Percentiles rank a stretch among this genome's conserved stretches.
These are phyloP conservation scores for Casaregolazyma lundiana DNA, from an alignment of 1,139 yeast species.

Conservation along the genomic window DNA sequence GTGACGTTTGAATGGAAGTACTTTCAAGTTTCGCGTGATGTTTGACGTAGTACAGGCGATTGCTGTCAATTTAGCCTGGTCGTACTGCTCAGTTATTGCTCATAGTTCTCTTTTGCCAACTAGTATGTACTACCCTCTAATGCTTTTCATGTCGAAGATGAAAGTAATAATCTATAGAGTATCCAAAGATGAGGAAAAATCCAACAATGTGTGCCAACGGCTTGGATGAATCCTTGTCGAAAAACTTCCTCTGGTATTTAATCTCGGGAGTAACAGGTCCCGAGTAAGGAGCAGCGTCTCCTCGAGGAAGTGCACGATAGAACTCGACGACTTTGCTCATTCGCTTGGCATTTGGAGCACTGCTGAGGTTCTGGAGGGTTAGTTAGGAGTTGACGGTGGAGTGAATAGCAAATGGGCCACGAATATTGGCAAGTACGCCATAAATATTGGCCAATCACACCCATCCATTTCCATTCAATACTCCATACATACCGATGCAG, in stretches of 20 bases:
- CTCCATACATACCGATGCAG: slow-evolving; percentile 69
- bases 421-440: not conserved
- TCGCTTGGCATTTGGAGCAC: slow-evolving; percentile 95
- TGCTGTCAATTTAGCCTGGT: too few species aligned
- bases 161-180: slow-evolving; percentile 90
- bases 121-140: slow-evolving; percentile 1
- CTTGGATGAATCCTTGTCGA: slow-evolving; percentile 65
- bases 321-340: slow-evolving; percentile 92
- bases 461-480: slow-evolving; percentile 1
- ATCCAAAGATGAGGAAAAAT: slow-evolving; percentile 70
- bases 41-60: too few species aligned
- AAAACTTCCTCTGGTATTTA: slow-evolving; percentile 61
- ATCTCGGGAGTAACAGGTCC: slow-evolving; percentile 63
- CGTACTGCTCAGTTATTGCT: too few species aligned
- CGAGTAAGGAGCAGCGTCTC: slow-evolving; percentile 71
- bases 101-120: too few species aligned
- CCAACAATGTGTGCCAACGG: slow-evolving; percentile 75
- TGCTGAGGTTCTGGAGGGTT: slow-evolving; percentile 66
- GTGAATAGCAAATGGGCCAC: not conserved
- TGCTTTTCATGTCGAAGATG: slow-evolving; percentile 55
- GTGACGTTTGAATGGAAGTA: too few species aligned
- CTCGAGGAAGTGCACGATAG: slow-evolving; percentile 95
- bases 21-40: too few species aligned
- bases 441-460: not conserved
- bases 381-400: slow-evolving; percentile 1